Conservation (phyloP, 306 rosid genomes). For the Prunus mongolica region DNA sequence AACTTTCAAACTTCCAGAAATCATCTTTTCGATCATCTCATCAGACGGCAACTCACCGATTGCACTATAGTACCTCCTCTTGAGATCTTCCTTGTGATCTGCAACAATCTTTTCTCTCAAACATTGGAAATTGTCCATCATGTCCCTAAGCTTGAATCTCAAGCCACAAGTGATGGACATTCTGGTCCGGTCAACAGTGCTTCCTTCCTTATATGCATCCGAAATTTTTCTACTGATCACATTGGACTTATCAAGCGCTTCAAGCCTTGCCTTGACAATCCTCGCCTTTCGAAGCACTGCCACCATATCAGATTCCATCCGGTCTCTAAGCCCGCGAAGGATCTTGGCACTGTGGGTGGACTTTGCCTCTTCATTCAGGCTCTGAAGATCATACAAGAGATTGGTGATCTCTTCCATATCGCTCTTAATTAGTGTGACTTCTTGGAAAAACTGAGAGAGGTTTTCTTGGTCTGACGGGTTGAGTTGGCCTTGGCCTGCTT, state of each 20-base stretch:
- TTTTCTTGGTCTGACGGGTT: conserved; percentile 60
- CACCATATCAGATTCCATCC: conserved; percentile 71
- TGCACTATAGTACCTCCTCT: conserved; percentile 57
- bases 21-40: conserved; percentile 63
- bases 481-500: conserved; percentile 45
- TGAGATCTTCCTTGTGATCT: conserved; percentile 81
- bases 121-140: conserved; percentile 72
- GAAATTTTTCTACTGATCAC: conserved; percentile 42
- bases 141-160: conserved; percentile 69
- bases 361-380: conserved; percentile 69
- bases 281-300: conserved; percentile 73
- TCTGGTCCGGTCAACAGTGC: conserved; percentile 63
- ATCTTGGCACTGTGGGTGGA: conserved; percentile 82
- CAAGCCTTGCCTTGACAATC: conserved; percentile 54
- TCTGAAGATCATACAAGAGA: conserved; percentile 80
- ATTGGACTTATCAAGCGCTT: conserved; percentile 66
- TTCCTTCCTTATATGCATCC: conserved; percentile 55
- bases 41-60: conserved; percentile 70
- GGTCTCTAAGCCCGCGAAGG: conserved; percentile 75
- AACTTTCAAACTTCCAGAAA: conserved; percentile 54
- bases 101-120: conserved; percentile 56
- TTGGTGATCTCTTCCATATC: conserved; percentile 91
- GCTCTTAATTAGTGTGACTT: conserved; percentile 57
- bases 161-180: conserved; percentile 63
- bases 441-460: conserved; percentile 69